Base-by-base conservation (phyloP, 192 early-diverging fungal species). In the Kickxella alabastrina region DNA sequence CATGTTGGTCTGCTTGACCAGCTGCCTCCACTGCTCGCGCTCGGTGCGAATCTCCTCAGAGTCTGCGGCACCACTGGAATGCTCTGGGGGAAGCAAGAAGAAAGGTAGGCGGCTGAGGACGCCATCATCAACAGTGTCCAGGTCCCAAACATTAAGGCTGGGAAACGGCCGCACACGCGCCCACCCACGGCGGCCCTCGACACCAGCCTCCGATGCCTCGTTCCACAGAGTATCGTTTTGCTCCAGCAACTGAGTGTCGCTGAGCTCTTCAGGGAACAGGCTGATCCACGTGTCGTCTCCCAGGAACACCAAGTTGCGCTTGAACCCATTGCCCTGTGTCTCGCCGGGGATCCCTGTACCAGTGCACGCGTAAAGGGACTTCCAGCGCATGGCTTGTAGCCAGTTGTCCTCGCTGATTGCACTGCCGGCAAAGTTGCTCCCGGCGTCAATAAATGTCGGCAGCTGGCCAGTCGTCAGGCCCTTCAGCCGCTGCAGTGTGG, bases 241-340 rank as follows among this genome's bases (percentile, higher is more conserved):
- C 48, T 66, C 65, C 1, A 27, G 6, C 8, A 34, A 52, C 8
- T 36, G 41, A 1, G 64, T 67, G 38, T 74, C 71, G 25, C 53
- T 58, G 26, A 90, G 81, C 22, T 81, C 53, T 0, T 75, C 66
- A 3, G 92, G 92, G 54, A 90, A 99, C 49, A 99, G 59, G 44
- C 80, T 81, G 19, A 83, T 82, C 96, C 96, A 99, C 0, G 95
- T 98, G 49, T 98, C 93, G 63, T 98, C 95, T 43, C 95, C 95
- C 75, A 92, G 86, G 46, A 92, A 92, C 18, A 83, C 78, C 9
- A 90, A 57, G 12, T 80, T 79, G 36, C 78, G 78, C 4, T 68
- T 64, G 14, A 54, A 58, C 5, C 22, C 17, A 9, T 14, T 6
- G 10, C n/a, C 9, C 10, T 23, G 32, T 22, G 15, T 32, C 13